Evolutionary conservation across 2,329 filamentous ascomycete genomes (phyloP), one percentile per base, ranked within the genome.

Genomic region (Aspergillus vadensis): DNA sequence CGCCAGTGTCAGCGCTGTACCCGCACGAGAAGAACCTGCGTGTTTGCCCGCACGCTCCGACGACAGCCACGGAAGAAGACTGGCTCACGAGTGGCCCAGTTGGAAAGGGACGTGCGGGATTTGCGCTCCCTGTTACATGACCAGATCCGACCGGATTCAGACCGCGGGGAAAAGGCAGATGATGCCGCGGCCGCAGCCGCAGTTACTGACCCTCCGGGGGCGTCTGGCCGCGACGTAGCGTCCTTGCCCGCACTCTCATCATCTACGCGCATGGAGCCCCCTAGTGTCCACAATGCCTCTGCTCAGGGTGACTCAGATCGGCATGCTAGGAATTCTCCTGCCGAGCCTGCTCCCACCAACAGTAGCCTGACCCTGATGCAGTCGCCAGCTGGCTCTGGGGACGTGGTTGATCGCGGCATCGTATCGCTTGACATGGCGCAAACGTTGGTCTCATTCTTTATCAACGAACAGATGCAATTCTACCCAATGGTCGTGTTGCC

Each of bases 31-130:
- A 41, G 52, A n/a, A 55, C 21, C 39, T 55, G 52, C 43, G 52
- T 55, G 4, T 55, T 55, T n/a, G 52, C 52, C n/a, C 52, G 44
- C 38, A 55, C 52, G 10, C 52, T 55, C 17, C 38, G 52, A 32
- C 52, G 52, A 10, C 52, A 55, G 39, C 52, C 52, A 21, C 52
- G 52, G 23, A 55, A 55, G 41, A 55, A 55, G 36, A 55, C 52
- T n/a, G 52, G 52, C 17, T 55, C 52, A 19, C 52, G 52, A 30
- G 52, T 55, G 15, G 52, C 52, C 12, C 52, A 55, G 52, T n/a
- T 55, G 21, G 52, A 55, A 21, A 44, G 44, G 21, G 52, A 55
- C 6, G 38, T 55, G n/a, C 38, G 52, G 12, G 52, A 55, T 21
- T 32, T 55, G 27, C 52, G 52, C 38, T 41, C 39, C 3, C n/a